Evolutionary conservation across 176 grass and related monocot species (phyloP), one percentile per base, ranked within the genome.

Genomic region (Elymus sibiricus): DNA sequence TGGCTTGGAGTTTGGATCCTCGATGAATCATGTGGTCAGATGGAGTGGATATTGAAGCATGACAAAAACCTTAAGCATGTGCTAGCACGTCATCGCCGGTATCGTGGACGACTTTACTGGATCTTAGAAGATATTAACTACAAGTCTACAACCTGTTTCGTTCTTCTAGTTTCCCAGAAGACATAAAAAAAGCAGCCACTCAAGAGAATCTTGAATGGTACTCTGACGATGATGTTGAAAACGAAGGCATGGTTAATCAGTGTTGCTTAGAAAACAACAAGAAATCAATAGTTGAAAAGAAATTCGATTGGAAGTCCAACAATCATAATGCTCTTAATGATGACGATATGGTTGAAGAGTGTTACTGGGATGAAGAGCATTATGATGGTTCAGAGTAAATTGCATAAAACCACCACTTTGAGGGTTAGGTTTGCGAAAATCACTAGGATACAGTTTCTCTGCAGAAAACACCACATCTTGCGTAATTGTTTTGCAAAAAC

Each of bases 1-100:
- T 70, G 67, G 34, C 67, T 70, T n/a, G 4, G 12, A n/a, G 75
- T 78, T 38, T 60, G 75, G 75, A 60, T 78, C 49, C 74, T 56
- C 22, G 1, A 35, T 5, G 49, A 58, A 58, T 56, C 74, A 22
- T 39, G 51, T 60, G 76, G 10, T 35, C 16, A 58, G 5, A 9
- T 22, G 11, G 7, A 60, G 31, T 78, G 76, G 76, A n/a, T 61
- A 0, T 25, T 78, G 13, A 78, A 25, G 53, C 76, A 39, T 25
- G 6, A 25, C 12, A 60, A 78, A n/a, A 2, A 24, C 6, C 53
- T 60, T 78, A 60, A 25, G 21, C 76, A 21, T 1, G 5, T 14
- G 31, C 25, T 56, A 59, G 11, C 5, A 61, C 40, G 40, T 11
- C 32, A 7, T 27, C 6, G 3, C 13, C 11, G 10, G 47, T 12